Evolutionary conservation across 2,329 filamentous ascomycete genomes (phyloP), one percentile per base, ranked within the genome.

Genomic region (Beauveria sp.): DNA sequence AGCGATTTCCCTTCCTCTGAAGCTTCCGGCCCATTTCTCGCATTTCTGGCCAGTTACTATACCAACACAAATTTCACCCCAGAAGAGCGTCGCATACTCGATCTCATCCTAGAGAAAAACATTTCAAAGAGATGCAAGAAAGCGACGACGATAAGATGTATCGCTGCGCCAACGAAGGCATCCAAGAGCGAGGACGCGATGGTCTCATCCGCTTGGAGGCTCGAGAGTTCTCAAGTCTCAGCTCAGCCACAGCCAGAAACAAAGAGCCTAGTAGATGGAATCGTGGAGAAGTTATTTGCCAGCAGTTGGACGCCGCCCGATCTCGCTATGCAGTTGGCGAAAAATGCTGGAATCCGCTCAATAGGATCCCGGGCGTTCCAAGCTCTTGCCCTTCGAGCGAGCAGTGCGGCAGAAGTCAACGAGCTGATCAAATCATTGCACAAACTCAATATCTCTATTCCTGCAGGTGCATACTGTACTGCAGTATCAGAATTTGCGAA

Each of bases 281-380:
- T 60, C n/a, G 16, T 60, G n/a, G 49, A 50, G 28, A 60, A 87
- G 65, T 86, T 91, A 76, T 93, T 96, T 71, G 92, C 92, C 10
- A 87, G 80, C 62, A 76, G 76, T 20, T 89, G 90, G 72, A 81
- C 95, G 24, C 84, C 87, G 1, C 78, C 92, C 10, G 86, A 93
- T 61, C 83, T 88, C 66, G 85, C 91, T 28, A 84, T 96, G 60
- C 83, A 83, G 40, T 81, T 89, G 7, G 77, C 95, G 20, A 80
- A 83, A 61, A 84, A 89, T 67, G 83, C 96, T 57, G 89, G 89
- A 2, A 77, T 96, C 5, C 79, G 84, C 53, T 77, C 80, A 42
- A 88, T 96, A 64, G 92, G 92, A 0, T 88, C 91, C 0, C 76
- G 88, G 20, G 89, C 91, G 4, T 72, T 96, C 22, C 88, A 92